These are phyloP conservation scores for Rhexocercosporidium sp. DNA, from an alignment of 2,329 filamentous ascomycete genomes.

Conservation along the genomic window DNA sequence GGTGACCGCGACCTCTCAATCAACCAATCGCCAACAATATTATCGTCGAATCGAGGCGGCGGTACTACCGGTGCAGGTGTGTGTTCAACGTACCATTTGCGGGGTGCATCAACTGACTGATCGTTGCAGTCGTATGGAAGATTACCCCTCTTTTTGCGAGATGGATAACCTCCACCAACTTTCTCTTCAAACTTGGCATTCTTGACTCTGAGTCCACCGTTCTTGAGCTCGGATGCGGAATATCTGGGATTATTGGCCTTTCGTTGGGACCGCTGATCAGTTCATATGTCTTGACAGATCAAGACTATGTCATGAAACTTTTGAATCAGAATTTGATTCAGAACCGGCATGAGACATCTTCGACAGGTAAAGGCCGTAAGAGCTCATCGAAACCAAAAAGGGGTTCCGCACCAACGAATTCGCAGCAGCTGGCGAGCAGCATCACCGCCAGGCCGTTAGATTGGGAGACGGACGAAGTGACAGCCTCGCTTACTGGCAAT, in stretches of 20 bases:
- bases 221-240: slow-evolving; percentile 87
- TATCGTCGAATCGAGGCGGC: slow-evolving; percentile 75
- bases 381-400: slow-evolving; percentile 34
- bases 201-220: slow-evolving; percentile 62
- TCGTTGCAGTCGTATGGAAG: slow-evolving; percentile 78
- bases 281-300: slow-evolving; percentile 81
- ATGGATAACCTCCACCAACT: slow-evolving; percentile 74
- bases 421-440: slow-evolving; percentile 37
- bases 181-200: slow-evolving; percentile 61
- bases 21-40: slow-evolving; percentile 80
- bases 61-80: slow-evolving; percentile 76
- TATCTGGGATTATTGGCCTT: slow-evolving; percentile 79
- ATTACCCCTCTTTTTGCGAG: slow-evolving; percentile 82
- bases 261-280: slow-evolving; percentile 64
- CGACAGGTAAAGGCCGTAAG: slow-evolving; percentile 30
- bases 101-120: slow-evolving; percentile 16
- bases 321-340: slow-evolving; percentile 77
- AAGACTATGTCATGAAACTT: slow-evolving; percentile 79
- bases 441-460: slow-evolving; percentile 71
- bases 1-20: slow-evolving; percentile 74
- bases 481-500: slow-evolving; percentile 41
- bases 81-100: slow-evolving; percentile 14
- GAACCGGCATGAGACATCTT: slow-evolving; percentile 50
- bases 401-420: neutral
- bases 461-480: slow-evolving; percentile 76